Evolutionary conservation across 1,284 basidiomycete species (phyloP).

Genomic region (Tilletiopsis washingtonensis): DNA sequence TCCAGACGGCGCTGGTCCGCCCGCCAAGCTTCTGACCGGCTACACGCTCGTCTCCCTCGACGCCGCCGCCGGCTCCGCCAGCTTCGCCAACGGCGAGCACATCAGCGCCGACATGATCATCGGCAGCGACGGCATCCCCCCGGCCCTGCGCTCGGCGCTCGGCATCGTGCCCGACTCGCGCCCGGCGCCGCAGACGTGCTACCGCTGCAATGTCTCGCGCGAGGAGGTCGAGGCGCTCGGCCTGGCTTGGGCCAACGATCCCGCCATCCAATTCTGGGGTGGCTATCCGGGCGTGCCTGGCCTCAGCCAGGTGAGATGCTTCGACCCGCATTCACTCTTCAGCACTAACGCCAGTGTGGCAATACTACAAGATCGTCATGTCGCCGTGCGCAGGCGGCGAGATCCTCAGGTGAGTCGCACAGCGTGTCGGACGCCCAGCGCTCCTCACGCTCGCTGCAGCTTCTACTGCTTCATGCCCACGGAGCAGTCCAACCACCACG

Average conservation of each 20-base stretch:
- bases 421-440: constrained; percentile 27
- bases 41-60: constrained; percentile 13
- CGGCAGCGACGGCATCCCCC: constrained; percentile 47
- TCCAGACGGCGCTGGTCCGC: constrained; percentile 14
- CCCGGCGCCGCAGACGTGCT: constrained; percentile 48
- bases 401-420: no score
- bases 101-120: constrained; percentile 33
- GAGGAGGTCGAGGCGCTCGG: constrained; percentile 44
- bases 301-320: no score
- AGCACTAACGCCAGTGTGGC: constrained; percentile 16
- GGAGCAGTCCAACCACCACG: constrained; percentile 48
- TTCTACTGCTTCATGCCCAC: constrained; percentile 46
- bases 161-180: constrained; percentile 25
- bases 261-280: constrained; percentile 50
- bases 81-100: constrained; percentile 21
- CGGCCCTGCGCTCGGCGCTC: constrained; percentile 44
- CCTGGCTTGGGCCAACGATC: constrained; percentile 45
- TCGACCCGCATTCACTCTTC: no score
- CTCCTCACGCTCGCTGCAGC: constrained; percentile 44
- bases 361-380: constrained; percentile 50
- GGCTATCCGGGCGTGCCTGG: no score
- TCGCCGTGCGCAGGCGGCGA: no score
- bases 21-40: not conserved
- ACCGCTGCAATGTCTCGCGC: constrained; percentile 48
- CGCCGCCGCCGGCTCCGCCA: constrained; percentile 19